phyloP scores from a whole-genome alignment of 371 early-diverging fungal species.

The Quaeritorhiza haematococci region DNA sequence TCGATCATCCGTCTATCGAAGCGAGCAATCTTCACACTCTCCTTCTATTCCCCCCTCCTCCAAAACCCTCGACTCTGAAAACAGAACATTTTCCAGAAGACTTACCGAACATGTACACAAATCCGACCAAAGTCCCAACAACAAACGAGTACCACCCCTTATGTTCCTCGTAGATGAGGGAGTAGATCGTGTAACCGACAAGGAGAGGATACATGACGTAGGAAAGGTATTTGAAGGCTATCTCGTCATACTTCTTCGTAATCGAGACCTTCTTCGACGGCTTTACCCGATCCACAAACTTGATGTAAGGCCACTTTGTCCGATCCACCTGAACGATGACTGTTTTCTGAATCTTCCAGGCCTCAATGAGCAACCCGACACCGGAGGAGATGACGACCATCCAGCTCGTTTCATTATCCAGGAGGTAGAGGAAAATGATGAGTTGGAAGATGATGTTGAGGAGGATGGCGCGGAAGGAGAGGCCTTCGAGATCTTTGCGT shows the following conservation, averaged over 20 bases:
- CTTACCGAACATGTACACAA: constrained; percentile 48
- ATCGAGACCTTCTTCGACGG: constrained; percentile 64
- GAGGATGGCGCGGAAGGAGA: constrained; percentile 78
- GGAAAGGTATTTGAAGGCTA: constrained; percentile 82
- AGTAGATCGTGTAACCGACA: constrained; percentile 78
- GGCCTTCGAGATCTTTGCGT: constrained; percentile 73
- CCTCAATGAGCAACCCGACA: constrained; percentile 75
- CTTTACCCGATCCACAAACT: constrained; percentile 36
- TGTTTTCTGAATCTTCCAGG: constrained; percentile 83
- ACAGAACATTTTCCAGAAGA: not conserved
- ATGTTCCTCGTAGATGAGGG: constrained; percentile 76
- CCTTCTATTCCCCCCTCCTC: too few relatives aligned
- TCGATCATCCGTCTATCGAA: too few relatives aligned
- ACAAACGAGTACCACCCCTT: constrained; percentile 91
- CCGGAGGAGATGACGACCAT: constrained; percentile 81
- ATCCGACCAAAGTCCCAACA: constrained; percentile 82
- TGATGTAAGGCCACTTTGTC: constrained; percentile 24
- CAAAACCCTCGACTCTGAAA: too few relatives aligned
- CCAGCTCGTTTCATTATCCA: constrained; percentile 88
- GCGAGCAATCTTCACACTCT: too few relatives aligned
- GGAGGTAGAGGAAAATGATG: constrained; percentile 80
- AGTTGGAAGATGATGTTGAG: constrained; percentile 80
- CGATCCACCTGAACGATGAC: constrained; percentile 56
- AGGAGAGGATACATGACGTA: constrained; percentile 77
- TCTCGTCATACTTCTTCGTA: constrained; percentile 79